phyloP scores from a whole-genome alignment of 2,329 filamentous ascomycete species.

The Sporothrix globosa region DNA sequence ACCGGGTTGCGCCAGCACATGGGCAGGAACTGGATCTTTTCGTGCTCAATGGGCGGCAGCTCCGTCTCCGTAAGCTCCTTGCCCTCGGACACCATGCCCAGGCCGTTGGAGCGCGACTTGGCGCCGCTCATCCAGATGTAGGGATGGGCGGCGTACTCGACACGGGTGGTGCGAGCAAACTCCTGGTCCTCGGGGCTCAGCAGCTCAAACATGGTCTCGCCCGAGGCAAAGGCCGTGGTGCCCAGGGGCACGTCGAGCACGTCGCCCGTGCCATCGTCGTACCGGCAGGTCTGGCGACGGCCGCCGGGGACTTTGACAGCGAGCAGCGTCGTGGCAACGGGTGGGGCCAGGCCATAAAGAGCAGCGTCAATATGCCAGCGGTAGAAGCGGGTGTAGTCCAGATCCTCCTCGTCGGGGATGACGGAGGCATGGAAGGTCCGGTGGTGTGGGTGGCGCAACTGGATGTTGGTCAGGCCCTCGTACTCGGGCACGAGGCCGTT shows the following conservation, averaged over 20 bases:
- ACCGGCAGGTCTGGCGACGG: slow-evolving; percentile 58
- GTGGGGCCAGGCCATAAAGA: slow-evolving; percentile 73
- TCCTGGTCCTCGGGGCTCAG: slow-evolving; percentile 67
- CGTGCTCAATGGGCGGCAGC: slow-evolving; percentile 66
- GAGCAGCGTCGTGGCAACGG: slow-evolving; percentile 71
- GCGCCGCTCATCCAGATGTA: slow-evolving; percentile 81
- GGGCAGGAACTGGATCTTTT: slow-evolving; percentile 71
- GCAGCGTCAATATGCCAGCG: slow-evolving; percentile 82
- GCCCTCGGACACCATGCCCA: slow-evolving; percentile 65
- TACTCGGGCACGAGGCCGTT: slow-evolving; percentile 71
- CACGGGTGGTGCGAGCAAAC: slow-evolving; percentile 66
- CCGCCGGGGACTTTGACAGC: slow-evolving; percentile 73
- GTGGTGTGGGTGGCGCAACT: slow-evolving; percentile 75
- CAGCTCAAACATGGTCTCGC: slow-evolving; percentile 70
- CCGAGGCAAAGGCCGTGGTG: slow-evolving; percentile 74
- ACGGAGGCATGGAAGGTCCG: slow-evolving; percentile 70
- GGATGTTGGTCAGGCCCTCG: slow-evolving; percentile 70
- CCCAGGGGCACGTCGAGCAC: slow-evolving; percentile 71
- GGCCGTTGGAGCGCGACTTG: slow-evolving; percentile 66
- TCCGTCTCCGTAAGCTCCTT: slow-evolving; percentile 60
- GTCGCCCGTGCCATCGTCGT: slow-evolving; percentile 72
- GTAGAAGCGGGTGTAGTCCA: slow-evolving; percentile 64
- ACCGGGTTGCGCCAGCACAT: slow-evolving; percentile 79
- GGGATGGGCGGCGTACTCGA: slow-evolving; percentile 78
- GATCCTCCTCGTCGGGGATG: slow-evolving; percentile 59